Evolutionary conservation across 1,284 basidiomycete species (phyloP).

Genomic region (Mycosarcoma mackinlayi): DNA sequence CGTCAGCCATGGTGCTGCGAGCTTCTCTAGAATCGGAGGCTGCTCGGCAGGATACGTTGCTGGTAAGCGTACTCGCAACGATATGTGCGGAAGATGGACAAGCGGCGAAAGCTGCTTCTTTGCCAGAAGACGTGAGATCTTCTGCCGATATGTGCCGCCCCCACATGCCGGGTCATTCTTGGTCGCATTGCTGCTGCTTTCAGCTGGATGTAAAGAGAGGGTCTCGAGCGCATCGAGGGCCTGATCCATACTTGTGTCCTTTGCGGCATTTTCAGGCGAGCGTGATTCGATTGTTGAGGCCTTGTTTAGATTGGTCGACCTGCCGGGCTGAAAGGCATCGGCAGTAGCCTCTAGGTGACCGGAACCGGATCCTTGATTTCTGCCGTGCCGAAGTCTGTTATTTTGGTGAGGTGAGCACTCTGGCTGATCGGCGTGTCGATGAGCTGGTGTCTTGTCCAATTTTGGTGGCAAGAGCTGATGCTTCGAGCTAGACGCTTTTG

Average conservation of each 20-base stretch:
- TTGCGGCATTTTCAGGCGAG: too few species aligned
- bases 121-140: neutral
- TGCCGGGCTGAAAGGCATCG: constrained; percentile 19
- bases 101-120: constrained; percentile 18
- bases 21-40: constrained; percentile 21
- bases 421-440: too few species aligned
- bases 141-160: too few species aligned
- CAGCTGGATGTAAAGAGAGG: neutral
- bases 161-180: too few species aligned
- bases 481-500: constrained; percentile 6
- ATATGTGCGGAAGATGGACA: constrained; percentile 32
- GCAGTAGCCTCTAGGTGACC: constrained; percentile 23
- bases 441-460: neutral
- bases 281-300: too few species aligned
- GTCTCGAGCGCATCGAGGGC: neutral
- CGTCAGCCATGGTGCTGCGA: constrained; percentile 40
- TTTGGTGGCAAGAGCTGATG: neutral
- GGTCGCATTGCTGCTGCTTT: too few species aligned
- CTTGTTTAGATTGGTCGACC: too few species aligned
- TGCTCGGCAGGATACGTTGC: constrained; percentile 25
- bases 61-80: constrained; percentile 29
- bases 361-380: neutral
- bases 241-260: too few species aligned
- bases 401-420: neutral
- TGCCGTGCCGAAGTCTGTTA: neutral